These are phyloP conservation scores for Mayamaea pseudoterrestris DNA, from an alignment of 108 stramenopile genomes.

Conservation along the genomic window DNA sequence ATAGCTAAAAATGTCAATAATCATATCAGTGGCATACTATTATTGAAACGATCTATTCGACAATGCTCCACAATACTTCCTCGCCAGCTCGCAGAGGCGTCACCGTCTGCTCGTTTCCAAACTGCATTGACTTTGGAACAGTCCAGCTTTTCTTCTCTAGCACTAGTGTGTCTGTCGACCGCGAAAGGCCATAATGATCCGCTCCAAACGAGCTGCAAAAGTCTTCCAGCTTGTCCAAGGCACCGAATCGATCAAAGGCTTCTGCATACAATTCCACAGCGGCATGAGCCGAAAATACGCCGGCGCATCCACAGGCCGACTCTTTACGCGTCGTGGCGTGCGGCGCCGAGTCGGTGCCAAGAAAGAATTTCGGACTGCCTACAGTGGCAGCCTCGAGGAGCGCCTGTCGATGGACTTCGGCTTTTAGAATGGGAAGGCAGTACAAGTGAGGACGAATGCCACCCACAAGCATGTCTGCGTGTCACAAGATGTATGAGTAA, in stretches of 20 bases:
- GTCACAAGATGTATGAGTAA: slow-evolving; percentile 2
- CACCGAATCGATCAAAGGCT: slow-evolving; percentile 83
- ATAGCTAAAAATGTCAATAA: too few species aligned
- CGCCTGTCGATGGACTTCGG: slow-evolving; percentile 87
- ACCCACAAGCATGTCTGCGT: slow-evolving; percentile 64
- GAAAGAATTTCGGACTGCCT: slow-evolving; percentile 88
- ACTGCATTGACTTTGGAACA: slow-evolving; percentile 70
- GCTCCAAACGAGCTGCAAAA: slow-evolving; percentile 85
- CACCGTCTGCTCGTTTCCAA: slow-evolving; percentile 64
- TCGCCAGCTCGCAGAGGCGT: slow-evolving; percentile 83
- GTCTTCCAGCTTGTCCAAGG: slow-evolving; percentile 80
- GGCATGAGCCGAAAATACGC: slow-evolving; percentile 91
- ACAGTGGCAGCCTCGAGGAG: slow-evolving; percentile 84
- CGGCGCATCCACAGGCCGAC: slow-evolving; percentile 91
- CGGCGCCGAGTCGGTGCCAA: slow-evolving; percentile 97
- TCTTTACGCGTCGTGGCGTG: slow-evolving; percentile 78
- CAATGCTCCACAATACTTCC: slow-evolving; percentile 52
- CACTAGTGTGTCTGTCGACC: slow-evolving; percentile 43
- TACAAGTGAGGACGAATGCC: slow-evolving; percentile 96
- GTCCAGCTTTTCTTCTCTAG: slow-evolving; percentile 73
- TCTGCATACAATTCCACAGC: slow-evolving; percentile 93
- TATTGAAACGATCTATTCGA: too few species aligned
- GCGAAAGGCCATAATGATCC: slow-evolving; percentile 87
- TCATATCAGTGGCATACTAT: too few species aligned
- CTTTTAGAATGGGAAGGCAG: slow-evolving; percentile 97